Evolutionary conservation across 768 basidiomycete genomes (phyloP).

Genomic region (Cystobasidium onofrii): DNA sequence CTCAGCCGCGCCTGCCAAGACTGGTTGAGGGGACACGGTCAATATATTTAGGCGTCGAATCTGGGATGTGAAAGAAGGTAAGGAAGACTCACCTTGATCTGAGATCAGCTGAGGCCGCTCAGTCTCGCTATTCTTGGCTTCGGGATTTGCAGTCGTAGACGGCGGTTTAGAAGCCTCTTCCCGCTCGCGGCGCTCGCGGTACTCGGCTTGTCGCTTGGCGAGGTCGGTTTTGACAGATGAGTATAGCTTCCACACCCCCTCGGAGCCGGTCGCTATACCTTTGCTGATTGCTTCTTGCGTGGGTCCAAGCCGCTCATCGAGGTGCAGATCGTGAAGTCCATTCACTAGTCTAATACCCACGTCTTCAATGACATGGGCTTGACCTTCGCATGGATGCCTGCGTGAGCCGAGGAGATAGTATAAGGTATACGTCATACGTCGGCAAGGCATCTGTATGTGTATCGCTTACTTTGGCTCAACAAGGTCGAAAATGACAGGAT

Average conservation of each 20-base stretch:
- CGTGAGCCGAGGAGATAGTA: no score
- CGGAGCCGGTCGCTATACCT: constrained; percentile 63
- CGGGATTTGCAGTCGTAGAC: not conserved
- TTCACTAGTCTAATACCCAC: constrained; percentile 84
- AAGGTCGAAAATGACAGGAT: constrained; percentile 87
- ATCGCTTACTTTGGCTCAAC: constrained; percentile 60
- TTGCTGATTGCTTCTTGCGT: constrained; percentile 78
- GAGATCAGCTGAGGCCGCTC: constrained; percentile 14
- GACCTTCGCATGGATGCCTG: constrained; percentile 84
- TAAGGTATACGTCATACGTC: no score
- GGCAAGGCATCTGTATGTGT: not conserved
- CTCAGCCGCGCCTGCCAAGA: constrained; percentile 30
- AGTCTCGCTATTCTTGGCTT: not conserved
- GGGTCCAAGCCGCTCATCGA: constrained; percentile 88
- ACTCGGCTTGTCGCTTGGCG: constrained; percentile 34
- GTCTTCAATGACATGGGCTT: constrained; percentile 79
- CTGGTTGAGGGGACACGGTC: no score
- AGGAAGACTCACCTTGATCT: constrained; percentile 11
- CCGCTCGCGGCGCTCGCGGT: constrained; percentile 13
- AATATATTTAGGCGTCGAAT: no score
- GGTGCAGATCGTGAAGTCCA: constrained; percentile 83
- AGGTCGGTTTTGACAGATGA: constrained; percentile 32
- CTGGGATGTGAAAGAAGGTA: no score
- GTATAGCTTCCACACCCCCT: constrained; percentile 39
- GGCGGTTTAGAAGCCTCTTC: not conserved